Base-by-base conservation (phyloP, 148 eudicot species). In the Silene uniflora region DNA sequence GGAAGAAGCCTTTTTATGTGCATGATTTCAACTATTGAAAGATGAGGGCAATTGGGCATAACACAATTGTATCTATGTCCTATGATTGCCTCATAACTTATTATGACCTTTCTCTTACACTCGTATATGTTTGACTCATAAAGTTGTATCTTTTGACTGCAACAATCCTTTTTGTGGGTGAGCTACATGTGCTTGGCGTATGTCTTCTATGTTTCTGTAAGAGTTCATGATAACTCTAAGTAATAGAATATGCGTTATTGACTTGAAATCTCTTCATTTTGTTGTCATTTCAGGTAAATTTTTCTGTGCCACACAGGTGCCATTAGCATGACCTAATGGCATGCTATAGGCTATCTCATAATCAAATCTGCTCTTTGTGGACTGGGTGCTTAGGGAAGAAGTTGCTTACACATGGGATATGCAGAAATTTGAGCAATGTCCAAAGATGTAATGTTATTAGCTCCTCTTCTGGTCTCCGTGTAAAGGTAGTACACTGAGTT, bases 401-500 rank as follows among this genome's bases (percentile, higher is more conserved):
- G 46, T 66, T 78, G 54, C 79, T 75, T 47, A 77, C 55, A 78
- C 72, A 81, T 32, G 79, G 82, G 71, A 14, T 72, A 55, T 70
- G 69, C 23, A 71, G 63, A 69, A 76, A 73, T 73, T 55, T 79
- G 67, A 83, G 83, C 73, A 76, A 54, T 62, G 27, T 77, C 69
- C 75, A 59, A 65, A 78, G 72, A 61, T 63, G 60, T 10, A 47
- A 42, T 72, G 55, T 69, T 46, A 59, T 49, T 10, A 72, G 62
- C 62, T 79, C 77, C 52, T 56, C 83, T 23, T 71, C 88, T 22
- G 6, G 71, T 59, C 54, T 62, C 14, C 69, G 66, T 75, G 63
- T 60, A 1, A 86, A 89, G 96, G 96, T 88, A 85, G 56, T 58
- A 44, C 24, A 6, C 47, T 62, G 63, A 21, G n/a, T 58, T 69